A percentile compares a stretch with the other conserved stretches of the same genome.
phyloP scores from a whole-genome alignment of 139 green algal species.

The Tetradesmus obliquus region DNA sequence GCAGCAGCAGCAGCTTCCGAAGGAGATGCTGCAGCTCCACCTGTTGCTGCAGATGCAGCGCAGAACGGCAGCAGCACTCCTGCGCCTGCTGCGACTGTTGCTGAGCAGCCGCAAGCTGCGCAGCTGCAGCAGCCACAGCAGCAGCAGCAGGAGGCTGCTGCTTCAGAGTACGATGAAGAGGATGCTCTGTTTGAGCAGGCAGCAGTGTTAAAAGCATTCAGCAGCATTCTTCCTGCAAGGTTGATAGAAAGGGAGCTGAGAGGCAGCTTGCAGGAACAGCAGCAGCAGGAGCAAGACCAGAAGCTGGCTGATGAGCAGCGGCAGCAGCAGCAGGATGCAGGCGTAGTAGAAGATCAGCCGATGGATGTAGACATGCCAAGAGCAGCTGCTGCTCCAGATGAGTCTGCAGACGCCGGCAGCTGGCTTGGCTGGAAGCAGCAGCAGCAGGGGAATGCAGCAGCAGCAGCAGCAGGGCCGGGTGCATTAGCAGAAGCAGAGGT shows the following conservation, averaged over 20 bases:
- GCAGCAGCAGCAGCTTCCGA: not conserved
- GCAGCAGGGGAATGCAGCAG: constrained; percentile 1
- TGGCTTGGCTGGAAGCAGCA: constrained; percentile 23
- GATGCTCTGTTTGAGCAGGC: constrained; percentile 38
- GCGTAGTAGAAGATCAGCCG: constrained; percentile 9
- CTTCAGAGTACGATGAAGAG: not conserved
- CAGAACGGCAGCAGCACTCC: not conserved
- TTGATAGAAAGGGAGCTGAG: not conserved
- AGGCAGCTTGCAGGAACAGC: not conserved
- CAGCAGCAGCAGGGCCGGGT: not conserved
- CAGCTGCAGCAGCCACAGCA: not conserved
- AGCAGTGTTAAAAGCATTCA: constrained; percentile 38
- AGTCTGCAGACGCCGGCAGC: not conserved
- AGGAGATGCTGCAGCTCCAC: not conserved
- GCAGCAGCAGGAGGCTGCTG: constrained; percentile 9
- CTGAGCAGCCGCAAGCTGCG: not conserved
- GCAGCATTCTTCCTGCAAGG: constrained; percentile 25
- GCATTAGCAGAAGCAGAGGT: constrained; percentile 1
- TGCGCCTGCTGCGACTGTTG: not conserved
- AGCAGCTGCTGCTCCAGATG: constrained; percentile 13
- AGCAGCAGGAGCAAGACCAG: constrained; percentile 25
- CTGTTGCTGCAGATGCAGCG: not conserved
- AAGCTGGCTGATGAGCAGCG: not conserved
- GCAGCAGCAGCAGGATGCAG: constrained; percentile 25
- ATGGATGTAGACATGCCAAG: constrained; percentile 17